A percentile compares a stretch with the other conserved stretches of the same genome.
Conservation (phyloP, 148 eudicot species). For the Chenopodium formosanum region DNA sequence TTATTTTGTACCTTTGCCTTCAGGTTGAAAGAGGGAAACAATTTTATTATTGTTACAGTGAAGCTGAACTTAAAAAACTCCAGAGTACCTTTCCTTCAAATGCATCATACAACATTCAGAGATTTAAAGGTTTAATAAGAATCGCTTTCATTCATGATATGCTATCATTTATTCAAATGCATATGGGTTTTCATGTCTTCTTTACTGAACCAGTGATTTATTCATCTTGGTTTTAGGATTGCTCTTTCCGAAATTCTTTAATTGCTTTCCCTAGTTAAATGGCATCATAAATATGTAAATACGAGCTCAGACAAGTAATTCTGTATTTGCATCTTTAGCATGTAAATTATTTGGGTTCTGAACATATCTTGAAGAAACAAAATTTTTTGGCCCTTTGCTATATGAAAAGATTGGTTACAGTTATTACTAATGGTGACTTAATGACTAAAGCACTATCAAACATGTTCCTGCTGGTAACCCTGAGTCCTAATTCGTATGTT, state of each 20-base stretch:
- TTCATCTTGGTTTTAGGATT: no score
- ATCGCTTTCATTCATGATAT: background rate
- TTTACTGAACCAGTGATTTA: background rate
- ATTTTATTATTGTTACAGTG: constrained; percentile 73
- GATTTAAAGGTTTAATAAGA: constrained; percentile 72
- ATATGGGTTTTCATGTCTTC: background rate
- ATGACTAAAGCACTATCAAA: background rate
- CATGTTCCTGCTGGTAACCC: background rate
- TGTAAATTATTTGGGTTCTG: no score
- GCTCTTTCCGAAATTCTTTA: no score
- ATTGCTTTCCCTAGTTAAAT: no score
- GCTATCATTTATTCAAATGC: background rate
- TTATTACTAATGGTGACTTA: background rate
- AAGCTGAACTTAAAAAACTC: constrained; percentile 61
- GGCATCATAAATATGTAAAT: no score
- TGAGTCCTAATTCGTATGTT: background rate
- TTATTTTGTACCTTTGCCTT: constrained; percentile 1
- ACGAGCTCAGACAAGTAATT: no score
- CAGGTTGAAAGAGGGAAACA: constrained; percentile 97
- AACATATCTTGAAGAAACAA: no score
- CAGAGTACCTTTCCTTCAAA: constrained; percentile 72
- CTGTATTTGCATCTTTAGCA: no score
- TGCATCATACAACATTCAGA: constrained; percentile 90
- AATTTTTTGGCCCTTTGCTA: background rate
- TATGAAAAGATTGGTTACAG: no score